Evolutionary conservation across 2,329 filamentous ascomycete genomes (phyloP).

Genomic region (Exophiala sp.): DNA sequence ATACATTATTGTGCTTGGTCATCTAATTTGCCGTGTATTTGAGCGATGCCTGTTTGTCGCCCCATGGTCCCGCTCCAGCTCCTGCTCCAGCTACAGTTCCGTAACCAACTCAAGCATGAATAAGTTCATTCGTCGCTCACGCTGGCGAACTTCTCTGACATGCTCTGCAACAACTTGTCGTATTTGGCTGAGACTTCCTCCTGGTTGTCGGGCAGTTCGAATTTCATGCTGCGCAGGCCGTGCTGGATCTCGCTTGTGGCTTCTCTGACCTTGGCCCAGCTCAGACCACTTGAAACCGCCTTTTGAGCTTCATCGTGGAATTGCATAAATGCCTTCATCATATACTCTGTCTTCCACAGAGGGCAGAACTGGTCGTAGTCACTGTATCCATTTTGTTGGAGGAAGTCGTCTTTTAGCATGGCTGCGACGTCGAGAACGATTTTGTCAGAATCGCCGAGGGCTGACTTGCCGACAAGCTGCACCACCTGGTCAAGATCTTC

Average conservation of each 20-base stretch:
- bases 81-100: too few species aligned
- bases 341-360: constrained; percentile 99
- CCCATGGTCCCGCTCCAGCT: neutral
- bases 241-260: constrained; percentile 80
- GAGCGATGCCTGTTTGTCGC: too few species aligned
- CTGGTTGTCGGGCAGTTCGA: constrained; percentile 83
- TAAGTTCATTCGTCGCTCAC: constrained; percentile 79
- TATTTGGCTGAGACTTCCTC: constrained; percentile 83
- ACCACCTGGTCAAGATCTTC: constrained; percentile 98
- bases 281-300: constrained; percentile 82
- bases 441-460: constrained; percentile 93
- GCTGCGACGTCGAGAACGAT: constrained; percentile 91
- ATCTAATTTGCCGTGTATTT: too few species aligned
- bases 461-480: constrained; percentile 95
- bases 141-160: constrained; percentile 96
- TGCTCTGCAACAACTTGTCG: constrained; percentile 80
- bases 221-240: constrained; percentile 87
- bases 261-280: constrained; percentile 89
- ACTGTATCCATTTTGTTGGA: constrained; percentile 98
- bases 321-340: constrained; percentile 99
- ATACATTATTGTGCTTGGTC: too few species aligned
- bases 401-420: constrained; percentile 94
- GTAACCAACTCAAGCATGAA: constrained; percentile 29
- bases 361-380: constrained; percentile 99
- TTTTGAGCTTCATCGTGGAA: constrained; percentile 98